Evolutionary conservation across 2,329 filamentous ascomycete species (phyloP).

Genomic region (Colletotrichum sojae): DNA sequence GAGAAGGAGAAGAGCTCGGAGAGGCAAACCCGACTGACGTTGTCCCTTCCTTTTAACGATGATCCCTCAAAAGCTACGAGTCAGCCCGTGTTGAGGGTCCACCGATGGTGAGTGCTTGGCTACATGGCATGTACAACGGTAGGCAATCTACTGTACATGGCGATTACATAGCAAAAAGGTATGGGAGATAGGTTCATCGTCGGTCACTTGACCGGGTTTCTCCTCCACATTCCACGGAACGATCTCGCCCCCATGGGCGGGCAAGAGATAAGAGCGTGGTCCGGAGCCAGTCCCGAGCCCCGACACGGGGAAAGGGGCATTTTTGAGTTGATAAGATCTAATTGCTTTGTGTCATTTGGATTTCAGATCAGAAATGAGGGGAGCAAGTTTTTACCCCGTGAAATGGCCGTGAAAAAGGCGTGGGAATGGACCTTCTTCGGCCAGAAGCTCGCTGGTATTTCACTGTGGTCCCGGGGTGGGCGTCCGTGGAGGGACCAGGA

Average conservation of each 20-base stretch:
- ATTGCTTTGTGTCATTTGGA: slow-evolving; percentile 37
- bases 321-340: slow-evolving; percentile 31
- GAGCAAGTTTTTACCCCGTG: too few species aligned
- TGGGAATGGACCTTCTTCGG: slow-evolving; percentile 31
- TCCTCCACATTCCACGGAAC: slow-evolving; percentile 31
- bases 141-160: neutral
- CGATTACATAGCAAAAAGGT: too few species aligned
- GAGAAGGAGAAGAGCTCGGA: slow-evolving; percentile 13
- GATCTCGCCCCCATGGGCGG: slow-evolving; percentile 38
- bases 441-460: slow-evolving; percentile 11
- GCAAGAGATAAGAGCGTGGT: slow-evolving; percentile 30
- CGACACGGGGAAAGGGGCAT: slow-evolving; percentile 21
- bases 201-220: slow-evolving; percentile 23
- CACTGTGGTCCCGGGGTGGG: slow-evolving; percentile 4
- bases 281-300: neutral
- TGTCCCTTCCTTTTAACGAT: slow-evolving; percentile 25
- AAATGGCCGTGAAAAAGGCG: too few species aligned
- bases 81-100: slow-evolving; percentile 29
- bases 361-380: too few species aligned
- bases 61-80: slow-evolving; percentile 19
- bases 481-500: slow-evolving; percentile 3
- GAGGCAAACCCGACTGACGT: slow-evolving; percentile 29
- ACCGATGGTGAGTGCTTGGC: neutral
- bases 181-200: neutral
- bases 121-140: neutral